Base-by-base conservation (phyloP, 805 yeast genomes). In the Metschnikowia aberdeeniae region DNA sequence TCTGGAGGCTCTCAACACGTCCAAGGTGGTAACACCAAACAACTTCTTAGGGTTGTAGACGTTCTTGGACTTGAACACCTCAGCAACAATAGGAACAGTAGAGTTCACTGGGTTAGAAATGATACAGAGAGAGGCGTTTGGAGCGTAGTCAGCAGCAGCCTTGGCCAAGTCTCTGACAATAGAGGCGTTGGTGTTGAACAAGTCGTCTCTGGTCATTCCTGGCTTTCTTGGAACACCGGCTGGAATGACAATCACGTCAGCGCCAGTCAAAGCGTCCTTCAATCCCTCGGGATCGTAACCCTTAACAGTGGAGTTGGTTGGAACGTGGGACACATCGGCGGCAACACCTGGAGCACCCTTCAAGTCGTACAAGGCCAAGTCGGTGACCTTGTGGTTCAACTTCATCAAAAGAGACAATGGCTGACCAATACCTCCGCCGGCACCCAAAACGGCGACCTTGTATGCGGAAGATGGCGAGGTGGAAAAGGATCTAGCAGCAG, bases 171-270 rank as follows among this genome's bases (percentile, higher is more conserved):
- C 96, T 67, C 93, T 83, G 53, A 90, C 97, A 68, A 90, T 90
- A 42, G 95, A 84, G 43, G 97, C 97, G 64, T 90, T 90, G 76
- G 95, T 90, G 77, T 87, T 84, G 84, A 90, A 90, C 61, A 90
- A 77, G 67, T 90, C 97, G 68, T 90, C 97, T 78, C 97, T 86
- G 63, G 97, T 88, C 97, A 90, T 90, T 70, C 97, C 97, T 57
- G 97, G 97, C 77, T 89, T 90, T 81, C 95, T 87, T 76, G 95
- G 97, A 47, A 90, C 95, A 77, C 97, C 97, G 46, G 97, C 97
- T 64, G 97, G 97, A 70, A 90, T 87, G 47, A 90, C 79, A 43
- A 90, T 90, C 49, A 90, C 82, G 59, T 89, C 95, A 42, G 96
- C 80, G 40, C 83, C 89, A 42, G 77, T 71, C 57, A 90, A 72